Base-by-base conservation (phyloP, 2,329 filamentous ascomycete species). In the Pleurostoma richardsiae region DNA sequence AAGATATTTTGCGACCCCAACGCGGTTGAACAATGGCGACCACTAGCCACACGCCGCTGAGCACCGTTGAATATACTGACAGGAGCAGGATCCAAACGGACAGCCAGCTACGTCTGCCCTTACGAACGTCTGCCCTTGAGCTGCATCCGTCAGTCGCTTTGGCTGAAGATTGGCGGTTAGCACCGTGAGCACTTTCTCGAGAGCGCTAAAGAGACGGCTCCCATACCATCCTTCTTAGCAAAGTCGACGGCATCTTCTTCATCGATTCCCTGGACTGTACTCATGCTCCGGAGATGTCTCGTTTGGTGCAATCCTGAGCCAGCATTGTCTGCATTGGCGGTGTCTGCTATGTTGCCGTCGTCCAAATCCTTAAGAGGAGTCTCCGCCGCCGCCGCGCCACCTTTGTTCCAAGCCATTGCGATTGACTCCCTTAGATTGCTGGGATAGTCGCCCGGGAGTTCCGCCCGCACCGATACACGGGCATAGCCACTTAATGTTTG, bases 31-130 rank as follows among this genome's bases (percentile, higher is more conserved):
- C 58, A 8, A 87, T 64, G 0, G 85, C 82, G 4, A 85, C 70
- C 1, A 76, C 65, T 1, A 90, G 66, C 71, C 83, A 90, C n/a
- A 87, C 64, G 0, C 73, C 77, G n/a, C 82, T 85, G 45, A 85
- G 69, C 2, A 77, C 52, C 0, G 83, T 86, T 0, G 83, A 85
- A 55, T 85, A 85, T 1, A 86, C 44, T 0, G 81, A 82, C 1
- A 80, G 57, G 2, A 64, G 40, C 19, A 76, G 56, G 10, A 79
- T 66, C 0, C 65, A 70, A 8, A 74, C 56, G 6, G 70, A 74
- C 7, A 83, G 64, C 76, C 77, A 83, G 41, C 63, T 69, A 10
- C 40, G 31, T 11, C 49, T 47, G 29, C 27, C 43, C 27, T 49
- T 46, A 10, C 39, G 49, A 6, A 52, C 44, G n/a, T 49, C 39